Evolutionary conservation across 768 basidiomycete genomes (phyloP), one percentile per base, ranked within the genome.

Genomic region (Coprinopsis sp.): DNA sequence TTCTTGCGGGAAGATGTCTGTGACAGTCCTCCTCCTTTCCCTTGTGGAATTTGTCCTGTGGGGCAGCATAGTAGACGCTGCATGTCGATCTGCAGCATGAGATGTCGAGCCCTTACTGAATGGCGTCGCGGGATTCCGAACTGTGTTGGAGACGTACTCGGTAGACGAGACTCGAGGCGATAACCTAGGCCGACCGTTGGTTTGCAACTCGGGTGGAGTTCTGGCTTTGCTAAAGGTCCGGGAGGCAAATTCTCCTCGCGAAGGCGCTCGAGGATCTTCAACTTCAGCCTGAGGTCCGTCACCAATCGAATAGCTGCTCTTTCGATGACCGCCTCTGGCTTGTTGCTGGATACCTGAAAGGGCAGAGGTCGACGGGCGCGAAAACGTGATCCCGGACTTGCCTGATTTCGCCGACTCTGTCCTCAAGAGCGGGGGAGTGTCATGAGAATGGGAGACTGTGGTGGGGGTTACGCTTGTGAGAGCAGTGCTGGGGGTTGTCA

Each of bases 391-490:
- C 2, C 63, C 46, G 0, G 74, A 72, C 37, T 70, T 66, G 14
- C 63, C 67, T 0, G 81, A 83, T 16, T 75, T n/a, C n/a, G n/a
- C n/a, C n/a, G n/a, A n/a, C n/a, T n/a, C 69, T n/a, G 68, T 68
- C 19, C 78, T 70, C 14, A 66, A 57, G 24, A 80, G 37, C 23
- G 64, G 57, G 43, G 64, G 63, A 18, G 61, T 44, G 54, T 47
- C 64, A 24, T 69, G 66, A 5, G 72, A 63, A 49, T 72, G 74
- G 3, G 79, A 77, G 4, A 80, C 82, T 0, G 82, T 87, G 52
- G 83, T 80, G 0, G 77, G 61, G 1, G 83, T 84, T 11, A 87
- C 46, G 13, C 81, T 82, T 14, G 84, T 88, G 29, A 85, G 87
- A 1, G 82, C 70, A 47, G 72, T 77, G 36, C 62, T 64, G 0